These are phyloP conservation scores for Arachis hypogaea DNA, from an alignment of 306 rosid genomes.

Conservation along the genomic window DNA sequence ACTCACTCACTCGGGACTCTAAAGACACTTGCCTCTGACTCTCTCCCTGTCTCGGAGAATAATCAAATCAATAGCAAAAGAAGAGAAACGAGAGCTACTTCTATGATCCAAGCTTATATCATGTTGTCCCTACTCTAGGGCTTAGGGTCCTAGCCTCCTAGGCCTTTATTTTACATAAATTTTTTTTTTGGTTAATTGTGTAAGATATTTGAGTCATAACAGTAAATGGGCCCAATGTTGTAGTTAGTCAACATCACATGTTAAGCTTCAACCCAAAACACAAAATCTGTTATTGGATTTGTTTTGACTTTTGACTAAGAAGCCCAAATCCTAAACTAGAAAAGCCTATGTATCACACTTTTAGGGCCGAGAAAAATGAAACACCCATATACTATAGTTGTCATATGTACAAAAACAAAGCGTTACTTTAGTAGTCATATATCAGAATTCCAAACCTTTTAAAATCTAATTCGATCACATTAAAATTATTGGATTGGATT, in stretches of 20 bases:
- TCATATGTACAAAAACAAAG: too few relatives aligned
- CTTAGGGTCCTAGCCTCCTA: neutral
- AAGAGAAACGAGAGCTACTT: constrained; percentile 22
- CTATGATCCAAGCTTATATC: neutral
- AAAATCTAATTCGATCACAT: too few relatives aligned
- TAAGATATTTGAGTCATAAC: neutral
- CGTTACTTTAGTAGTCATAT: too few relatives aligned
- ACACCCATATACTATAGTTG: too few relatives aligned
- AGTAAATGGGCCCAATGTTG: neutral
- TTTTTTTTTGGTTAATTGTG: neutral
- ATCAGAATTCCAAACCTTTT: too few relatives aligned
- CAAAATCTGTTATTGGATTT: neutral
- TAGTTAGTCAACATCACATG: neutral
- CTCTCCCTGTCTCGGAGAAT: constrained; percentile 3
- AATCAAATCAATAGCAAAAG: neutral
- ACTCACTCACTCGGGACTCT: neutral
- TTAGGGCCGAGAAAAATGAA: neutral
- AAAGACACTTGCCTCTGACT: neutral
- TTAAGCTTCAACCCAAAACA: neutral
- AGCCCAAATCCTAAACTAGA: neutral
- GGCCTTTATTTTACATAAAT: neutral
- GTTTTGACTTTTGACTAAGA: neutral
- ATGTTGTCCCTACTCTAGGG: neutral
- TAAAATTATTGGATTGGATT: too few relatives aligned
- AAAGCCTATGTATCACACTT: neutral